A percentile compares a stretch with the other conserved stretches of the same genome.
phyloP scores from a whole-genome alignment of 2,329 filamentous ascomycete genomes.

The Cercospora brassicicola region DNA sequence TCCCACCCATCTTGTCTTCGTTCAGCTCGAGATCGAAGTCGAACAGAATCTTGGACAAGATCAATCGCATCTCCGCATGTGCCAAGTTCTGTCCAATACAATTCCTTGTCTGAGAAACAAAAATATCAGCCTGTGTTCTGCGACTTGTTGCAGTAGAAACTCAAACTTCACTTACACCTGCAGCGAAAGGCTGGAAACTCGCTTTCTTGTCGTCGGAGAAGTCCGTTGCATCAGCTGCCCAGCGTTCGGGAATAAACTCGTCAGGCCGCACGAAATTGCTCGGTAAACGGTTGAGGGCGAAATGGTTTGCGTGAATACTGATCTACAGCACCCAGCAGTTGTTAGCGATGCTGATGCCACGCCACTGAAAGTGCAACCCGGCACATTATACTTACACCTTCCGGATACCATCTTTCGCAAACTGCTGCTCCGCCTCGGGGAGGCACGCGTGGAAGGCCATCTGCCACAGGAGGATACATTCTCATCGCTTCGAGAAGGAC shows the following conservation, averaged over 20 bases:
- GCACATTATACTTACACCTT: neutral
- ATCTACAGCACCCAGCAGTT: no score
- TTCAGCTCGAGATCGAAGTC: neutral
- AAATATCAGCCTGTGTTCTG: neutral
- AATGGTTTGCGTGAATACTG: neutral
- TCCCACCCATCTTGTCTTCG: neutral
- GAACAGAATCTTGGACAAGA: neutral
- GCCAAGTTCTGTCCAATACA: conserved; percentile 19
- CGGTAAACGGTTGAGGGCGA: neutral
- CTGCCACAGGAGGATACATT: neutral
- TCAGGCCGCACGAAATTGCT: neutral
- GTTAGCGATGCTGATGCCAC: no score
- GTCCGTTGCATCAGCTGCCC: neutral
- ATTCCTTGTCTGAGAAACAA: neutral
- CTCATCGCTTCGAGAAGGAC: neutral
- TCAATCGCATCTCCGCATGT: conserved; percentile 18
- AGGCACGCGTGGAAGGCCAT: neutral
- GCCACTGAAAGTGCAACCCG: no score
- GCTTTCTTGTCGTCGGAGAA: conserved; percentile 16
- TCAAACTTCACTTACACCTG: neutral
- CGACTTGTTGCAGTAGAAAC: no score
- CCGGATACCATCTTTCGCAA: neutral
- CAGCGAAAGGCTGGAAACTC: conserved; percentile 16
- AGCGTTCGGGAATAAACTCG: neutral
- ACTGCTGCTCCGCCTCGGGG: neutral